Conservation (phyloP, 2,329 filamentous ascomycete genomes). For the Sphaerulina musiva region DNA sequence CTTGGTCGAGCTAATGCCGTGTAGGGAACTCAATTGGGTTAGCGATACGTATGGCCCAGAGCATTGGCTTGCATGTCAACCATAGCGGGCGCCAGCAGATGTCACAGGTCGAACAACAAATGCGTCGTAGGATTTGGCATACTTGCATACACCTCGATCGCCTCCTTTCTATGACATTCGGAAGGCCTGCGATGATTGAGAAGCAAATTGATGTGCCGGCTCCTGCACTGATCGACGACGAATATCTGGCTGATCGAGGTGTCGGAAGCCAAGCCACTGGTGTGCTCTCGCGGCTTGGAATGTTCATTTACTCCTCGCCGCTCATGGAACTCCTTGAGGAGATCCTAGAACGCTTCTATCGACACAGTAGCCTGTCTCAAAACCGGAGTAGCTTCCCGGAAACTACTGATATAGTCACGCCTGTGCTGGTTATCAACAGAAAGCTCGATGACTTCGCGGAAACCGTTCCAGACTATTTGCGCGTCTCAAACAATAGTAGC, state of each 20-base stretch:
- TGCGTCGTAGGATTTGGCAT: constrained; percentile 58
- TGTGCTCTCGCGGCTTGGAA: constrained; percentile 29
- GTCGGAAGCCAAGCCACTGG: constrained; percentile 35
- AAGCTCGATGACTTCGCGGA: constrained; percentile 23
- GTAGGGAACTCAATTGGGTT: constrained; percentile 22
- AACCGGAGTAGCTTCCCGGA: constrained; percentile 6
- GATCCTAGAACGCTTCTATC: constrained; percentile 24
- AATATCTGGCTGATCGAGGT: constrained; percentile 47
- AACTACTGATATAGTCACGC: constrained; percentile 18
- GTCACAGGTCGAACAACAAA: constrained; percentile 59
- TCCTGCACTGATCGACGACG: constrained; percentile 41
- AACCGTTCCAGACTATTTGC: constrained; percentile 18
- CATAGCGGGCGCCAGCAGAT: constrained; percentile 45
- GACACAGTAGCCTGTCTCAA: constrained; percentile 15
- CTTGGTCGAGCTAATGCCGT: neutral
- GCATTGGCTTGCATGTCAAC: constrained; percentile 63
- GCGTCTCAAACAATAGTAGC: constrained; percentile 7
- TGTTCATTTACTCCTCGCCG: constrained; percentile 25
- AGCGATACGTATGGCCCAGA: constrained; percentile 58
- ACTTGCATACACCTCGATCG: constrained; percentile 39
- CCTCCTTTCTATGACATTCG: constrained; percentile 39
- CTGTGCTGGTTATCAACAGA: constrained; percentile 22
- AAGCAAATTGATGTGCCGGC: constrained; percentile 22
- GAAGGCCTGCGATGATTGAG: constrained; percentile 28
- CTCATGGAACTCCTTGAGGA: constrained; percentile 26